These are phyloP conservation scores for Hyphopichia wangnamkhiaoensis DNA, from an alignment of 1,139 yeast genomes.

Conservation along the genomic window DNA sequence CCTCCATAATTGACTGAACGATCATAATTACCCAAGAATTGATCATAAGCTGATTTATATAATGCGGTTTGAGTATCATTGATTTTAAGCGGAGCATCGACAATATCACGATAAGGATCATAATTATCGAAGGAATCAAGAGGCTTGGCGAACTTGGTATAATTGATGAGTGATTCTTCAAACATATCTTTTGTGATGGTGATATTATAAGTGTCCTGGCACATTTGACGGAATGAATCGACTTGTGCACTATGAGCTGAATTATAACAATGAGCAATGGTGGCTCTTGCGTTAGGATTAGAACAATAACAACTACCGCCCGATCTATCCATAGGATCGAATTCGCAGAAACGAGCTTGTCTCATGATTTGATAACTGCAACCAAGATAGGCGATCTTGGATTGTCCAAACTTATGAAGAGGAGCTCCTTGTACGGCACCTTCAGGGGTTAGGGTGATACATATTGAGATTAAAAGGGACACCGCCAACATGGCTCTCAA, in stretches of 20 bases:
- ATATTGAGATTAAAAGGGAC: slow-evolving; percentile 19
- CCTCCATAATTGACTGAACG: slow-evolving; percentile 36
- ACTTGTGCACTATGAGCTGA: slow-evolving; percentile 24
- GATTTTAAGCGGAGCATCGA: slow-evolving; percentile 27
- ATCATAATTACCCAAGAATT: slow-evolving; percentile 43
- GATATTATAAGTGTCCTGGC: slow-evolving; percentile 25
- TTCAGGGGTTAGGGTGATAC: slow-evolving; percentile 32
- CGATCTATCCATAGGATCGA: slow-evolving; percentile 10
- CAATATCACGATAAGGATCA: slow-evolving; percentile 19
- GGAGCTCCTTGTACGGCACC: slow-evolving; percentile 39
- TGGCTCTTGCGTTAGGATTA: slow-evolving; percentile 39
- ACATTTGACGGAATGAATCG: slow-evolving; percentile 26
- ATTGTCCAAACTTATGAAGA: slow-evolving; percentile 26
- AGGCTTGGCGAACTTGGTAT: slow-evolving; percentile 33
- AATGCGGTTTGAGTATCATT: slow-evolving; percentile 18
- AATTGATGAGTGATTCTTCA: slow-evolving; percentile 37
- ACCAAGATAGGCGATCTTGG: slow-evolving; percentile 31
- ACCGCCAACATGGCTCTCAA: slow-evolving; percentile 15
- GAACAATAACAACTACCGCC: slow-evolving; percentile 26
- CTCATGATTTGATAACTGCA: slow-evolving; percentile 30
- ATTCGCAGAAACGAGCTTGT: slow-evolving; percentile 26
- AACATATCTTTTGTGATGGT: slow-evolving; percentile 31
- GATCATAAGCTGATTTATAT: slow-evolving; percentile 30
- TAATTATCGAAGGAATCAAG: slow-evolving; percentile 17
- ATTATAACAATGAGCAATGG: slow-evolving; percentile 40